These are phyloP conservation scores for Podaxis pistillaris DNA, from an alignment of 768 basidiomycete genomes.

Conservation along the genomic window DNA sequence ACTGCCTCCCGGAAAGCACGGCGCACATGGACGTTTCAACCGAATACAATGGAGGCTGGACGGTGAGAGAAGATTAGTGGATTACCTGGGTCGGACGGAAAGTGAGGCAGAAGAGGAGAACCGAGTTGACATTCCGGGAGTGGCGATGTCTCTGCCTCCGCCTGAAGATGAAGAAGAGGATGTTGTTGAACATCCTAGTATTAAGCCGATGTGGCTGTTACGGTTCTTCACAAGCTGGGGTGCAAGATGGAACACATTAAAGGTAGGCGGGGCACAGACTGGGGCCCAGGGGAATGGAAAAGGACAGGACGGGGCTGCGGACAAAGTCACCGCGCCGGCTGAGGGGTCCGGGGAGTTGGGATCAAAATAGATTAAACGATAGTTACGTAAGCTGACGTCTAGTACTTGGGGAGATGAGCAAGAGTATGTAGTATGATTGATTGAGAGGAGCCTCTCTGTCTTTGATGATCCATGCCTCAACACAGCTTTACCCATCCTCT, in stretches of 20 bases:
- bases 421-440: background rate
- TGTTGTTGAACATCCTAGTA: constrained; percentile 53
- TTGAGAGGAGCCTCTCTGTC: constrained; percentile 4
- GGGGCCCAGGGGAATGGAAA: background rate
- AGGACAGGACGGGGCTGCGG: background rate
- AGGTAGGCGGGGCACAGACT: background rate
- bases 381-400: constrained; percentile 15
- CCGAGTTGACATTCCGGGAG: constrained; percentile 24
- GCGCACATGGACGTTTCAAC: constrained; percentile 59
- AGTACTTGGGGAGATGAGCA: background rate
- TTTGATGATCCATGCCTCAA: constrained; percentile 2
- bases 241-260: constrained; percentile 51
- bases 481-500: background rate
- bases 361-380: background rate
- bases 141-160: constrained; percentile 4
- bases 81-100: constrained; percentile 68
- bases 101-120: constrained; percentile 75
- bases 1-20: constrained; percentile 47
- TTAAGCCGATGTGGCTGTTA: constrained; percentile 77
- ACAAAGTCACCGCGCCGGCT: background rate
- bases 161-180: constrained; percentile 48
- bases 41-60: constrained; percentile 72
- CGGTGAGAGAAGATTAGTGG: constrained; percentile 60
- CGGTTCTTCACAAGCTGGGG: constrained; percentile 79
- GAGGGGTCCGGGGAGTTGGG: background rate